These are phyloP conservation scores for Cutaneotrichosporon spelunceum DNA, from an alignment of 1,284 basidiomycete genomes.

Conservation along the genomic window DNA sequence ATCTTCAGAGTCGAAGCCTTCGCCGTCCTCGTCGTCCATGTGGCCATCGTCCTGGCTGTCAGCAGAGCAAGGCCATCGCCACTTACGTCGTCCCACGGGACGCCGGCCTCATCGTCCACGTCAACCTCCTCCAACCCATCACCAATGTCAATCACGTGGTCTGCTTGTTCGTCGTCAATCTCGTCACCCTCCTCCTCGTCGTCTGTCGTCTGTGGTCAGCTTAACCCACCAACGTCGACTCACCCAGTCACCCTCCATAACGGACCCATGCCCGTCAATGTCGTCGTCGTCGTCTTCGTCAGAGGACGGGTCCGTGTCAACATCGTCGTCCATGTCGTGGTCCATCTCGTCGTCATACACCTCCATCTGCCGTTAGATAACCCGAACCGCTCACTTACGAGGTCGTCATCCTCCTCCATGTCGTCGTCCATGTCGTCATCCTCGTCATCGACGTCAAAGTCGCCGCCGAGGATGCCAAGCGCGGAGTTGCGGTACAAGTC, in stretches of 20 bases:
- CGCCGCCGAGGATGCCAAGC: constrained; percentile 81
- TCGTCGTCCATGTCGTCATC: constrained; percentile 74
- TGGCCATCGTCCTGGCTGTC: constrained; percentile 55
- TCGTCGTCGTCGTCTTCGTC: constrained; percentile 49
- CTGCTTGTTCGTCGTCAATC: constrained; percentile 40
- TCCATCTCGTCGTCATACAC: constrained; percentile 37
- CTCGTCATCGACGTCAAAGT: constrained; percentile 58
- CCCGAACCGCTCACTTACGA: constrained; percentile 21
- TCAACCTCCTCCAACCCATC: constrained; percentile 32
- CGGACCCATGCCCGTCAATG: constrained; percentile 45
- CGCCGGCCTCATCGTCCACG: constrained; percentile 26
- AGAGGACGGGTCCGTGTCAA: constrained; percentile 53
- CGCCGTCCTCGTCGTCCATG: constrained; percentile 38
- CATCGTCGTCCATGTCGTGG: constrained; percentile 56
- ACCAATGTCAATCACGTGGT: constrained; percentile 18
- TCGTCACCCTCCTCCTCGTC: constrained; percentile 35
- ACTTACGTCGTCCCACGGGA: constrained; percentile 35
- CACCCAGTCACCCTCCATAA: constrained; percentile 33
- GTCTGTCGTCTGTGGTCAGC: constrained; percentile 24
- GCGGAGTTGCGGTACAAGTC: constrained; percentile 96
- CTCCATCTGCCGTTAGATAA: constrained; percentile 26
- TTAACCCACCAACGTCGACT: background rate
- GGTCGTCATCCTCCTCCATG: constrained; percentile 74
- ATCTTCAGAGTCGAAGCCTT: constrained; percentile 37
- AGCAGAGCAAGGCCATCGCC: background rate